phyloP scores from a whole-genome alignment of 805 yeast genomes.

The Nematodospora valgi region DNA sequence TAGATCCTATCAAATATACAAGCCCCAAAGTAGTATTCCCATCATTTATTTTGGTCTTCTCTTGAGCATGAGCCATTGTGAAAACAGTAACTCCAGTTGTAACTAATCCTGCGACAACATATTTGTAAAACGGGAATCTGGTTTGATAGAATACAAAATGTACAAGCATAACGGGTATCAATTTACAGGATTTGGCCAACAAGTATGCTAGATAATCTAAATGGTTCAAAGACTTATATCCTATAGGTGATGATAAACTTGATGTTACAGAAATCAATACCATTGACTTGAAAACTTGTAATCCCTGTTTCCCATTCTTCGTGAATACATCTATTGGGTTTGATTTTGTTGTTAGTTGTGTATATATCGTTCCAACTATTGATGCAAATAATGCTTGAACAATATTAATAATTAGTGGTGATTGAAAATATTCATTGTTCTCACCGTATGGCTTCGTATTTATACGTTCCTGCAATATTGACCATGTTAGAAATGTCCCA shows the following conservation, averaged over 20 bases:
- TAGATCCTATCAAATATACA: constrained; percentile 51
- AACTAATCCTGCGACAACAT: constrained; percentile 71
- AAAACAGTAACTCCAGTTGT: constrained; percentile 82
- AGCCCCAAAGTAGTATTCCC: constrained; percentile 56
- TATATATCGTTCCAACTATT: constrained; percentile 60
- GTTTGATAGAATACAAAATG: constrained; percentile 70
- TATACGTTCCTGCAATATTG: constrained; percentile 84
- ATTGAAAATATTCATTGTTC: constrained; percentile 51
- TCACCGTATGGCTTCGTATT: constrained; percentile 70
- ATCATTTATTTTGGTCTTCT: constrained; percentile 30
- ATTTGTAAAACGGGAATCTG: constrained; percentile 71
- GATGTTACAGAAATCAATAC: constrained; percentile 66
- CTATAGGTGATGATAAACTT: constrained; percentile 78
- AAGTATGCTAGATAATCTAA: constrained; percentile 84
- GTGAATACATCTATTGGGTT: constrained; percentile 30
- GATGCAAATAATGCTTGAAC: constrained; percentile 75
- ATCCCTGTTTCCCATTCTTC: constrained; percentile 19
- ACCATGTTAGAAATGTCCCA: constrained; percentile 87
- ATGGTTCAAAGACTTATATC: constrained; percentile 71
- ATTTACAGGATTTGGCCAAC: constrained; percentile 88
- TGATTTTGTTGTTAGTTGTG: constrained; percentile 31
- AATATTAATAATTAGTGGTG: constrained; percentile 75
- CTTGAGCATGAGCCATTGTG: constrained; percentile 49
- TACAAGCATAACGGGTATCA: constrained; percentile 90
- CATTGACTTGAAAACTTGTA: constrained; percentile 31